Conservation (phyloP, 192 early-diverging fungal species). For the Mortierella hygrophila region DNA sequence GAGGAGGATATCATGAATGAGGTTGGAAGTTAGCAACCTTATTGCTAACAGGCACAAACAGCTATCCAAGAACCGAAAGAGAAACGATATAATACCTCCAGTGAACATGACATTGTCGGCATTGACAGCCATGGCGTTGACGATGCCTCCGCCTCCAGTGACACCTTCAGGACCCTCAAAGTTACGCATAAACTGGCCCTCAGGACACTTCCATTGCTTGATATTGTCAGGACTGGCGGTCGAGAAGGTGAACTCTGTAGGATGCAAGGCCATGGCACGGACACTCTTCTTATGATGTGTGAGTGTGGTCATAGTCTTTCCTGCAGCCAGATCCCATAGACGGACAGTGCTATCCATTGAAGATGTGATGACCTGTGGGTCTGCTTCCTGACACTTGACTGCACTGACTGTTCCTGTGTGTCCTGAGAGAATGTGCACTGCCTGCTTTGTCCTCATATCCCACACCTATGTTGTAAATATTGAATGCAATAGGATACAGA, state of each 20-base stretch:
- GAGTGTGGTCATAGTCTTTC: conserved; percentile 92
- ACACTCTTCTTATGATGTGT: conserved; percentile 99
- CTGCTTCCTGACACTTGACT: conserved; percentile 93
- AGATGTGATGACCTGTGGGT: conserved; percentile 95
- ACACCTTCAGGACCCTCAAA: conserved; percentile 89
- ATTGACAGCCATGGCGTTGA: conserved; percentile 92
- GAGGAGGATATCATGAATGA: not conserved
- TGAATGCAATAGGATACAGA: not conserved
- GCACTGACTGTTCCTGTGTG: conserved; percentile 89
- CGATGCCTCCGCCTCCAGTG: conserved; percentile 87
- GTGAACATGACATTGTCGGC: conserved; percentile 94
- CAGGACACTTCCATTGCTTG: conserved; percentile 97
- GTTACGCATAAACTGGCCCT: conserved; percentile 94
- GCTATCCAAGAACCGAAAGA: not conserved
- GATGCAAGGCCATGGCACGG: conserved; percentile 91
- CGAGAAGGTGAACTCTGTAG: conserved; percentile 94
- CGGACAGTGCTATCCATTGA: conserved; percentile 94
- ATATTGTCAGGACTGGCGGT: conserved; percentile 92
- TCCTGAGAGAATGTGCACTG: conserved; percentile 89
- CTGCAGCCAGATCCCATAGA: conserved; percentile 98
- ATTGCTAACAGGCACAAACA: not conserved
- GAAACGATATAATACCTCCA: conserved; percentile 73
- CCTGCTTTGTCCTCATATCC: conserved; percentile 98
- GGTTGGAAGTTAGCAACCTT: not conserved
- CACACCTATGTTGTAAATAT: conserved; percentile 72